Conservation (phyloP, 2,329 filamentous ascomycete genomes). For the Parascedosporium putredinis region DNA sequence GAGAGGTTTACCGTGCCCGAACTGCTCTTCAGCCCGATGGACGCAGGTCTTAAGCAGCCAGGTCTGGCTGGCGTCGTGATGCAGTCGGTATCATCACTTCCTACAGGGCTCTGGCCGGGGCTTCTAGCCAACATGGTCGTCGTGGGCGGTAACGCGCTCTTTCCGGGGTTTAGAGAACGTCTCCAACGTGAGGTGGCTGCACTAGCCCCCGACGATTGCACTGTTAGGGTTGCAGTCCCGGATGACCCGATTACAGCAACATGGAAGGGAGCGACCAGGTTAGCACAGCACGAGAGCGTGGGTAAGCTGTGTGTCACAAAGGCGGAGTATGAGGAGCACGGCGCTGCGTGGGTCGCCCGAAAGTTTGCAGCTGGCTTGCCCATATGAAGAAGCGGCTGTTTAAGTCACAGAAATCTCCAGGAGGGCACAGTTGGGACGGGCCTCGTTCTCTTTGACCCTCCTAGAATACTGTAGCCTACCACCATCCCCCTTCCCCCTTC, state of each 20-base stretch:
- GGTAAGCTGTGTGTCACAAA: constrained; percentile 67
- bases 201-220: constrained; percentile 64
- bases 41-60: constrained; percentile 74
- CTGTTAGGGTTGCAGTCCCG: constrained; percentile 62
- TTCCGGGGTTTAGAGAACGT: constrained; percentile 73
- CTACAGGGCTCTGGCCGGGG: constrained; percentile 72
- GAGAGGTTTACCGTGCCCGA: constrained; percentile 89
- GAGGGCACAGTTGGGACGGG: too few relatives aligned
- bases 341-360: constrained; percentile 61
- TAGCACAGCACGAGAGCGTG: constrained; percentile 61
- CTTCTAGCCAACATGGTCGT: constrained; percentile 81
- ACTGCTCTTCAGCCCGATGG: constrained; percentile 74
- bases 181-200: constrained; percentile 65
- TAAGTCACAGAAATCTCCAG: too few relatives aligned
- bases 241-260: constrained; percentile 67
- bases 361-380: constrained; percentile 46
- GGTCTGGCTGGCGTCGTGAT: constrained; percentile 76
- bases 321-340: constrained; percentile 83
- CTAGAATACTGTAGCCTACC: too few relatives aligned
- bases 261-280: constrained; percentile 73
- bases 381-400: neutral
- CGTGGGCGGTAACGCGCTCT: constrained; percentile 73
- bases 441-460: too few relatives aligned
- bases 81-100: constrained; percentile 64
- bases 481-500: too few relatives aligned